phyloP scores from a whole-genome alignment of 1,139 yeast genomes.

The Pichia inconspicua region DNA sequence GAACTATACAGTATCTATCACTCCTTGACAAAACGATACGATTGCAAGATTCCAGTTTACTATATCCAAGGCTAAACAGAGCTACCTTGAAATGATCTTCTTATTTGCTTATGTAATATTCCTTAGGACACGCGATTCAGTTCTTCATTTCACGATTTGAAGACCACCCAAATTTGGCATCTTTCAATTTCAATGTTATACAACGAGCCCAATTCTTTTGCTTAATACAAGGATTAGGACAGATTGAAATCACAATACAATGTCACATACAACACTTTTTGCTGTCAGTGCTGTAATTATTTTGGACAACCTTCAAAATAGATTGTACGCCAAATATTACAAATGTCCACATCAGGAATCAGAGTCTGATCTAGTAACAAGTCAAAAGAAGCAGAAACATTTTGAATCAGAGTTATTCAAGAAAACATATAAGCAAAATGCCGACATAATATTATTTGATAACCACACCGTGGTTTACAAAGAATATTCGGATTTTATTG shows the following conservation, averaged over 20 bases:
- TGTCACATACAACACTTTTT: constrained; percentile 65
- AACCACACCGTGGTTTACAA: constrained; percentile 75
- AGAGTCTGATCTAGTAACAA: constrained; percentile 25
- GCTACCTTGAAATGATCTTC: too few relatives aligned
- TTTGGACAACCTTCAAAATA: constrained; percentile 72
- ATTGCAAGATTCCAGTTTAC: too few relatives aligned
- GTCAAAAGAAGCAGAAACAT: constrained; percentile 53
- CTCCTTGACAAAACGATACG: too few relatives aligned
- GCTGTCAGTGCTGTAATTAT: constrained; percentile 70
- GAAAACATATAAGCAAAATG: constrained; percentile 72
- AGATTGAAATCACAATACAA: constrained; percentile 13
- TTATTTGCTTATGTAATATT: background rate
- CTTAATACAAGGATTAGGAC: background rate
- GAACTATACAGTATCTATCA: too few relatives aligned
- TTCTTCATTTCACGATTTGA: too few relatives aligned
- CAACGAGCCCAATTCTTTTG: background rate
- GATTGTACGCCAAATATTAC: constrained; percentile 83
- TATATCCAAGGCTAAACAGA: too few relatives aligned
- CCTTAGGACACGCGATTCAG: background rate
- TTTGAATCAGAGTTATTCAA: constrained; percentile 68
- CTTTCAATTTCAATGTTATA: background rate
- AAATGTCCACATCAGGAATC: constrained; percentile 44
- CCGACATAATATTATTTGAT: constrained; percentile 76
- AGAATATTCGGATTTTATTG: constrained; percentile 65
- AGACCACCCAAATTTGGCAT: too few relatives aligned